phyloP scores from a whole-genome alignment of 2,329 filamentous ascomycete genomes.

The Raffaelea deltoideospora region DNA sequence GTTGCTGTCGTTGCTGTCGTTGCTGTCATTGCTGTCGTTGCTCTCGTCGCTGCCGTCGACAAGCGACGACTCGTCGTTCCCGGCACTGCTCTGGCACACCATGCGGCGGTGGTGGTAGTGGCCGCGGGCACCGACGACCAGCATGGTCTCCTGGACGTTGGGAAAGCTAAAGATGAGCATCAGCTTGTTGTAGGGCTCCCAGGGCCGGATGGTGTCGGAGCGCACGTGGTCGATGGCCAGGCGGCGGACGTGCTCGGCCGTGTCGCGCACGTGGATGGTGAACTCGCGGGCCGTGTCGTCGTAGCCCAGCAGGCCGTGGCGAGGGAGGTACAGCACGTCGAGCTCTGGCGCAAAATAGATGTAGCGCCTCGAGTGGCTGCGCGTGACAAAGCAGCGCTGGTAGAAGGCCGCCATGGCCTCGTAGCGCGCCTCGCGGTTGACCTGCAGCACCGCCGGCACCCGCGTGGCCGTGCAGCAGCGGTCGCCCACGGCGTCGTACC shows the following conservation, averaged over 20 bases:
- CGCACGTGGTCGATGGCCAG: slow-evolving; percentile 31
- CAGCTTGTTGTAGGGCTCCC: slow-evolving; percentile 36
- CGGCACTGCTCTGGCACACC: slow-evolving; percentile 3
- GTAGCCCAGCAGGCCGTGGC: slow-evolving; percentile 23
- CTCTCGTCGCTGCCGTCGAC: slow-evolving; percentile 5
- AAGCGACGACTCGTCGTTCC: no score
- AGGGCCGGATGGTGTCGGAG: slow-evolving; percentile 26
- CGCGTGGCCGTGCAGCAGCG: slow-evolving; percentile 21
- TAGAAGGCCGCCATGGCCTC: slow-evolving; percentile 25
- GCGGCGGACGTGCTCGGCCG: slow-evolving; percentile 18
- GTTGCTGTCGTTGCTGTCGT: neutral
- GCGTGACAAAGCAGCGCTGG: slow-evolving; percentile 19
- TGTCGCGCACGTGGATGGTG: slow-evolving; percentile 18
- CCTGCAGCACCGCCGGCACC: slow-evolving; percentile 25
- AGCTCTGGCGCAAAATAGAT: slow-evolving; percentile 22
- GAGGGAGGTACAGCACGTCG: slow-evolving; percentile 23
- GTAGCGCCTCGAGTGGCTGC: slow-evolving; percentile 14
- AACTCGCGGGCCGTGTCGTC: slow-evolving; percentile 26
- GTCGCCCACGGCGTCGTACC: slow-evolving; percentile 21
- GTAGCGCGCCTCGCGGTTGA: slow-evolving; percentile 24
- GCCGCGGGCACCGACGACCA: slow-evolving; percentile 15
- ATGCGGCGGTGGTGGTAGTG: slow-evolving; percentile 2
- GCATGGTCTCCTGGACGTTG: slow-evolving; percentile 20
- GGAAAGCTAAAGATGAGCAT: slow-evolving; percentile 26
- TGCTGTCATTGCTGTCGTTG: no score